A percentile compares a stretch with the other conserved stretches of the same genome.
Evolutionary conservation across 495 filamentous ascomycete genomes (phyloP).

Genomic region (Apiosordaria backusii): DNA sequence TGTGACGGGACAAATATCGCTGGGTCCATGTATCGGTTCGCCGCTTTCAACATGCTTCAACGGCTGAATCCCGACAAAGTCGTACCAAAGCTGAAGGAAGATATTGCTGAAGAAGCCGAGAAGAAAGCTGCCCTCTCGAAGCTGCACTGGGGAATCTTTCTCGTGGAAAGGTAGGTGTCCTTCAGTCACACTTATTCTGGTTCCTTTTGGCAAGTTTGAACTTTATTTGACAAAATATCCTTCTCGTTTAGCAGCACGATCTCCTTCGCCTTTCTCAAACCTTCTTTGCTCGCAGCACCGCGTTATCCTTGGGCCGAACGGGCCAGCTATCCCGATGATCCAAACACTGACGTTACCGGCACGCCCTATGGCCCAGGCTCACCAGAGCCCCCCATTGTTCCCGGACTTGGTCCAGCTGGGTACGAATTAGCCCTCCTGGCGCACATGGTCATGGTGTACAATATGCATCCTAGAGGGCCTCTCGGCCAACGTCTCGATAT

Average conservation of each 20-base stretch:
- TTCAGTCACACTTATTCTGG: background rate
- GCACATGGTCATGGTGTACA: conserved; percentile 8
- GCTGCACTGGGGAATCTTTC: conserved; percentile 18
- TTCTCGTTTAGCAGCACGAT: background rate
- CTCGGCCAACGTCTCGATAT: background rate
- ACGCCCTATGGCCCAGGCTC: background rate
- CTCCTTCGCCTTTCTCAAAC: background rate
- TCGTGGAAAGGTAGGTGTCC: conserved; percentile 17
- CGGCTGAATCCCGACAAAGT: conserved; percentile 9
- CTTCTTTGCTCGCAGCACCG: background rate
- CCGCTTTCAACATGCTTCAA: conserved; percentile 22
- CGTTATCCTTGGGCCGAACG: no score
- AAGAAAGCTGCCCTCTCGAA: conserved; percentile 15
- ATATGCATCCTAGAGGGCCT: background rate
- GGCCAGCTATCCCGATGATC: no score
- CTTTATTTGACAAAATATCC: background rate
- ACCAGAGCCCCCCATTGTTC: conserved; percentile 6
- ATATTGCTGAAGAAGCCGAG: conserved; percentile 3
- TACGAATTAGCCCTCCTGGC: background rate
- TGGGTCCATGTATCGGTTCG: conserved; percentile 21
- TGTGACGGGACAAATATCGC: conserved; percentile 18
- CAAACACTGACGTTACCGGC: conserved; percentile 5
- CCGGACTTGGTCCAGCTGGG: background rate
- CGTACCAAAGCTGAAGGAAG: conserved; percentile 7
- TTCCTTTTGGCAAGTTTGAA: no score